Evolutionary conservation across 2,329 filamentous ascomycete genomes (phyloP).

Genomic region (Pseudopyrenochaeta lycopersici): DNA sequence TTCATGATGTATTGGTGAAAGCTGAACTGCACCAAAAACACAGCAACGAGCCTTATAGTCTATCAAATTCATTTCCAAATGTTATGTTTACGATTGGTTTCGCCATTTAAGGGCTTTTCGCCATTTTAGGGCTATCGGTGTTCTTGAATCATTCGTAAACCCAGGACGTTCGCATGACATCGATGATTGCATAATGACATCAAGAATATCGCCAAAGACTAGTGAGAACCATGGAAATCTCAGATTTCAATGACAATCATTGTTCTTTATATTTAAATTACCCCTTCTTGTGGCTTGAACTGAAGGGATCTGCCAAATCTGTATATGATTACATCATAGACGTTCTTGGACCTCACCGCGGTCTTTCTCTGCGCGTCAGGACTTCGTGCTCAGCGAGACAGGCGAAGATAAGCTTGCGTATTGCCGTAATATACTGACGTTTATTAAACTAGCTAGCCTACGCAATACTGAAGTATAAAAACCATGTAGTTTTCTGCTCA

Average conservation of each 20-base stretch:
- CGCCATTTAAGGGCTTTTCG: too few relatives aligned
- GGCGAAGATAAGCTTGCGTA: neutral
- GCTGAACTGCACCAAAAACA: neutral
- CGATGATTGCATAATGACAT: too few relatives aligned
- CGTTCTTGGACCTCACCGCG: neutral
- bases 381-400: neutral
- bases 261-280: neutral
- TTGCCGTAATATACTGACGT: neutral
- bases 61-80: neutral
- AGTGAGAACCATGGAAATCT: neutral
- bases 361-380: neutral
- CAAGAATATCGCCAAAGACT: neutral
- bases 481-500: conserved; percentile 3
- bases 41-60: neutral
- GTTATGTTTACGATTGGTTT: too few relatives aligned
- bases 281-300: neutral
- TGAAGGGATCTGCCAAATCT: neutral
- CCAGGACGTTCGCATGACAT: too few relatives aligned
- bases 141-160: too few relatives aligned
- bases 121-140: too few relatives aligned
- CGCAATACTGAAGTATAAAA: neutral
- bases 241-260: neutral
- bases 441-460: neutral
- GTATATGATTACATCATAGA: neutral
- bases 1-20: neutral